Percentiles rank a stretch among this genome's conserved stretches.
These are phyloP conservation scores for Phialophora expanda DNA, from an alignment of 2,329 filamentous ascomycete species.

Conservation along the genomic window DNA sequence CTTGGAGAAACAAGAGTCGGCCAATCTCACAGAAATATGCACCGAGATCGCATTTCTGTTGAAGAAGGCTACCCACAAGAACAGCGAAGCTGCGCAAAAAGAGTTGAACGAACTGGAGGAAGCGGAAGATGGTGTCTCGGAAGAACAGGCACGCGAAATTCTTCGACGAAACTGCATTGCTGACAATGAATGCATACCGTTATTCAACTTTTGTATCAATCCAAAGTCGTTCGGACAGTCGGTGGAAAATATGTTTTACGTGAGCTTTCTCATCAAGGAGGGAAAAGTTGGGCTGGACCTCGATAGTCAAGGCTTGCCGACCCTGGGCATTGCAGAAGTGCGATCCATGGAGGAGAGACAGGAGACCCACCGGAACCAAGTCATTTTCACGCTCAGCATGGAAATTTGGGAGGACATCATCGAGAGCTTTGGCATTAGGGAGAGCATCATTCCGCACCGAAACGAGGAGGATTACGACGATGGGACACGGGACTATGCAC, in stretches of 20 bases:
- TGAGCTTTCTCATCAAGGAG: slow-evolving; percentile 91
- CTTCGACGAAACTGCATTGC: slow-evolving; percentile 71
- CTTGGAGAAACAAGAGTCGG: slow-evolving; percentile 75
- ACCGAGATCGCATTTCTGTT: slow-evolving; percentile 72
- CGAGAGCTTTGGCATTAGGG: slow-evolving; percentile 73
- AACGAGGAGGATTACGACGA: slow-evolving; percentile 59
- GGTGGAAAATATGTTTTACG: slow-evolving; percentile 95
- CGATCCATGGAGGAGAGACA: slow-evolving; percentile 54
- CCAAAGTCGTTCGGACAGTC: slow-evolving; percentile 91
- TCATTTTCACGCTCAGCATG: slow-evolving; percentile 87
- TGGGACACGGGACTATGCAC: slow-evolving; percentile 48
- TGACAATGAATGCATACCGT: slow-evolving; percentile 71
- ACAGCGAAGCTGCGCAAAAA: slow-evolving; percentile 50
- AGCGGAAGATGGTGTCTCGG: slow-evolving; percentile 42
- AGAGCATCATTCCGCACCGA: slow-evolving; percentile 84
- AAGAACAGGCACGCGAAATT: slow-evolving; percentile 54
- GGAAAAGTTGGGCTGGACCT: slow-evolving; percentile 75
- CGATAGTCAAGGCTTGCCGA: slow-evolving; percentile 76
- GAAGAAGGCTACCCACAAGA: slow-evolving; percentile 48
- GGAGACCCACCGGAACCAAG: slow-evolving; percentile 71
- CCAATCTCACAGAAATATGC: slow-evolving; percentile 79
- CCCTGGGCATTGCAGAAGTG: slow-evolving; percentile 60
- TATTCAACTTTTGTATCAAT: slow-evolving; percentile 89
- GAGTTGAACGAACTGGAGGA: slow-evolving; percentile 41
- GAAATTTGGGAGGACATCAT: slow-evolving; percentile 80